phyloP scores from a whole-genome alignment of 2,329 filamentous ascomycete genomes.

The Aureobasidium sp. region DNA sequence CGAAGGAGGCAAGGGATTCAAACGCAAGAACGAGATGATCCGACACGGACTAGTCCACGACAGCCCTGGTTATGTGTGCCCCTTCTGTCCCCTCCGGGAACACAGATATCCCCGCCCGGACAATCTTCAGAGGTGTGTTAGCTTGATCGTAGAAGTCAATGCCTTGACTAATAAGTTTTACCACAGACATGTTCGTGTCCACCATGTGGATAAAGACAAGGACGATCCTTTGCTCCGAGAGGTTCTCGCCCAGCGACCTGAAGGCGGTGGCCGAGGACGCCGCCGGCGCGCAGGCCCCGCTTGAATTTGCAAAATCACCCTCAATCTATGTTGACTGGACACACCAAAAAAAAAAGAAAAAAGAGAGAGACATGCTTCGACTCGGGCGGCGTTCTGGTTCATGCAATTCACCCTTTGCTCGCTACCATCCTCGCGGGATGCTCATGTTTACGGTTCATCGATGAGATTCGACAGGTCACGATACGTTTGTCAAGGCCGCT shows the following conservation, averaged over 20 bases:
- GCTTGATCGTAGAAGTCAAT: accelerated
- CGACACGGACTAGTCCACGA: conserved; percentile 82
- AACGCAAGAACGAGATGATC: conserved; percentile 63
- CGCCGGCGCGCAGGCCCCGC: conserved; percentile 50
- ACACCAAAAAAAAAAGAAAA: background rate
- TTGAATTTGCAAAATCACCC: background rate
- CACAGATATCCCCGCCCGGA: conserved; percentile 93
- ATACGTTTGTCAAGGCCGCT: background rate
- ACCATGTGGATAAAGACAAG: conserved; percentile 82
- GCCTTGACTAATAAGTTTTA: background rate
- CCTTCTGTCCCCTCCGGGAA: conserved; percentile 87
- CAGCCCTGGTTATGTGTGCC: conserved; percentile 90
- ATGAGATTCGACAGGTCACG: background rate
- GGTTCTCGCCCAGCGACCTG: conserved; percentile 75
- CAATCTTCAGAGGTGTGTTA: conserved; percentile 76
- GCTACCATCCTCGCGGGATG: conserved; percentile 16
- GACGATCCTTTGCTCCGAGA: conserved; percentile 74
- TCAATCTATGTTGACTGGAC: too few relatives aligned
- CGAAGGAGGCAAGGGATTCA: conserved; percentile 58
- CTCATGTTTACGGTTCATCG: background rate
- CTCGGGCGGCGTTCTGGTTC: background rate
- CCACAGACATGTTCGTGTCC: conserved; percentile 79
- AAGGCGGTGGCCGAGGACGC: conserved; percentile 73
- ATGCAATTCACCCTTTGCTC: background rate
- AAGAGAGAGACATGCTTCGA: background rate